Percentiles rank a stretch among this genome's conserved stretches.
These are phyloP conservation scores for Chlamydomonas eustigma DNA, from an alignment of 139 green algal species.

Conservation along the genomic window DNA sequence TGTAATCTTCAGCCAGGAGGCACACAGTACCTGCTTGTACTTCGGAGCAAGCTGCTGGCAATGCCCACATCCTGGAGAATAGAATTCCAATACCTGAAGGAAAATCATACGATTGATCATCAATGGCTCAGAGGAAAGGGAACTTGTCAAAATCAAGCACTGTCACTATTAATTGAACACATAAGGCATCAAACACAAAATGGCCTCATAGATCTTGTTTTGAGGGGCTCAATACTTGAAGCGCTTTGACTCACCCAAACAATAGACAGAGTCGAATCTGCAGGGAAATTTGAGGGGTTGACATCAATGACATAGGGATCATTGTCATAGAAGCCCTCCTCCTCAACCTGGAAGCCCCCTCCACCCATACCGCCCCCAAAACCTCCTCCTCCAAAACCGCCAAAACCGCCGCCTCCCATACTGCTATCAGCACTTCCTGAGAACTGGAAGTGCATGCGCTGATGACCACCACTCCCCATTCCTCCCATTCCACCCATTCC, in stretches of 20 bases:
- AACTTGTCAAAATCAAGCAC: too few species aligned
- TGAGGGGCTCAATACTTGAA: too few species aligned
- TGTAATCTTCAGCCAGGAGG: too few species aligned
- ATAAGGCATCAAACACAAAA: too few species aligned
- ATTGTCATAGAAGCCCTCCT: constrained; percentile 51
- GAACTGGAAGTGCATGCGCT: constrained; percentile 17
- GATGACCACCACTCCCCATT: constrained; percentile 16
- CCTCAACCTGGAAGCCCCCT: constrained; percentile 18
- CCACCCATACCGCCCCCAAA: constrained; percentile 14
- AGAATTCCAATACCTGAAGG: constrained; percentile 65
- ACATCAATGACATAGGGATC: constrained; percentile 50
- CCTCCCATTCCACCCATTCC: constrained; percentile 21
- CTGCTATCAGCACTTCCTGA: constrained; percentile 14
- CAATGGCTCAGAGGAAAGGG: too few species aligned
- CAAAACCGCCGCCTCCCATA: constrained; percentile 7
- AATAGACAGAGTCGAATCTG: too few species aligned
- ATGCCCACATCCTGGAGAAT: constrained; percentile 66
- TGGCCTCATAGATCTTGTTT: too few species aligned
- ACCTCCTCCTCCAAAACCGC: constrained; percentile 25
- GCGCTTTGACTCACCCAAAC: too few species aligned
- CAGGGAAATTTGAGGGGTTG: constrained; percentile 46
- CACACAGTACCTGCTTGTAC: constrained; percentile 63
- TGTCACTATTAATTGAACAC: too few species aligned
- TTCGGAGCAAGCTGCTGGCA: constrained; percentile 71
- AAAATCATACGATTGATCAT: too few species aligned